Conservation (phyloP, 73 alveolate species). For the Breviolum minutum region DNA sequence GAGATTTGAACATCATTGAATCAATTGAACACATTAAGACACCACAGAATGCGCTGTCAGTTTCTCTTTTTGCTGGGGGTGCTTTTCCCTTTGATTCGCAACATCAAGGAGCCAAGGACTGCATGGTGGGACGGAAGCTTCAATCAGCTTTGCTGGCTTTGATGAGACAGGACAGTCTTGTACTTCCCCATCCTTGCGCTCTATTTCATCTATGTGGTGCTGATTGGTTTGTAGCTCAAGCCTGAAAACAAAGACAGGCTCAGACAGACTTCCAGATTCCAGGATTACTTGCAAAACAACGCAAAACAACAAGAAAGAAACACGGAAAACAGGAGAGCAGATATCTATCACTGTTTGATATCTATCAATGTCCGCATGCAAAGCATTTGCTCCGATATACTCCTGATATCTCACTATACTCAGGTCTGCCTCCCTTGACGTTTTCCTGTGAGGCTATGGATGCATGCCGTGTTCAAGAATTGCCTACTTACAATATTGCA, state of each 20-base stretch:
- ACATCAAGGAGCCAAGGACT: not conserved
- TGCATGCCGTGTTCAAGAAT: not conserved
- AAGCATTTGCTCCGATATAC: too few species aligned
- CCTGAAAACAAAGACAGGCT: too few species aligned
- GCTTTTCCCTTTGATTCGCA: not conserved
- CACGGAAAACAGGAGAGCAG: too few species aligned
- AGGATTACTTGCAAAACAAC: too few species aligned
- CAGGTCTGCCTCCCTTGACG: slow-evolving; percentile 53
- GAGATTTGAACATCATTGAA: not conserved
- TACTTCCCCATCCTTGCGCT: slow-evolving; percentile 53
- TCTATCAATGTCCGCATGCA: too few species aligned
- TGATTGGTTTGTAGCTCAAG: not conserved
- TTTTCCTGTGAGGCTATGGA: slow-evolving; percentile 19
- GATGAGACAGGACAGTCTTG: not conserved
- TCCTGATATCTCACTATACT: not conserved
- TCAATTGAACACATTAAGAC: not conserved
- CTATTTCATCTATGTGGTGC: slow-evolving; percentile 60
- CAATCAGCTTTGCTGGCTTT: not conserved
- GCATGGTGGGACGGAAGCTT: not conserved
- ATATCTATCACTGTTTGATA: too few species aligned
- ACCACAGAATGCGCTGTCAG: not conserved
- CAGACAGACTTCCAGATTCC: too few species aligned
- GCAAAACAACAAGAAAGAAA: too few species aligned
- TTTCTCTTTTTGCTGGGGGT: slow-evolving; percentile 21
- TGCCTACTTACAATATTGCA: not conserved